Evolutionary conservation across 2,329 filamentous ascomycete species (phyloP).

Genomic region (Emmonsia crescens): DNA sequence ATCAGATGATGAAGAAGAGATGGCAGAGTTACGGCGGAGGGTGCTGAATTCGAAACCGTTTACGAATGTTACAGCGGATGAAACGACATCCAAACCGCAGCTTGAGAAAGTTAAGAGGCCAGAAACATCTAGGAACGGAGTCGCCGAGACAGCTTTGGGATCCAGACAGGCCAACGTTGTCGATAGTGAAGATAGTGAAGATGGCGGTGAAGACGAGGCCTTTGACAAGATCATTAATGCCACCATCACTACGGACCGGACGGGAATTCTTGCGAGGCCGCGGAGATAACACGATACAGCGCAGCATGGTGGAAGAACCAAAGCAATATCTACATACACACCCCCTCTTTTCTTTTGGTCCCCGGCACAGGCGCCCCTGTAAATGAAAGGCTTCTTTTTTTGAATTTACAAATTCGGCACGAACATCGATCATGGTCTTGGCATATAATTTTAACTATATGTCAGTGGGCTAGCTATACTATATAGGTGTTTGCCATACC

Average conservation of each 20-base stretch:
- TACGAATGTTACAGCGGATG: conserved; percentile 26
- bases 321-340: no score
- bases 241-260: conserved; percentile 76
- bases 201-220: conserved; percentile 58
- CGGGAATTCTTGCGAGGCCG: conserved; percentile 58
- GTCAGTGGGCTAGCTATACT: background rate
- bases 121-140: conserved; percentile 27
- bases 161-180: background rate
- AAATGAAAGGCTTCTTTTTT: background rate
- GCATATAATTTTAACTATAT: background rate
- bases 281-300: conserved; percentile 25
- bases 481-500: background rate
- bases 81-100: conserved; percentile 41
- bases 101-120: conserved; percentile 54
- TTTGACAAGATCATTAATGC: conserved; percentile 93
- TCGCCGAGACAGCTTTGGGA: conserved; percentile 18
- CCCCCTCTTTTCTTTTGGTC: background rate
- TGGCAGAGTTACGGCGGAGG: conserved; percentile 82
- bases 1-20: conserved; percentile 73
- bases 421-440: background rate
- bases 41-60: conserved; percentile 92
- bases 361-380: background rate
- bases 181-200: conserved; percentile 38
- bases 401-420: background rate
- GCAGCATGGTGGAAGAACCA: no score